Evolutionary conservation across 352 stramenopile species (phyloP), one percentile per base, ranked within the genome.

Genomic region (Phytopythium oedochilum): DNA sequence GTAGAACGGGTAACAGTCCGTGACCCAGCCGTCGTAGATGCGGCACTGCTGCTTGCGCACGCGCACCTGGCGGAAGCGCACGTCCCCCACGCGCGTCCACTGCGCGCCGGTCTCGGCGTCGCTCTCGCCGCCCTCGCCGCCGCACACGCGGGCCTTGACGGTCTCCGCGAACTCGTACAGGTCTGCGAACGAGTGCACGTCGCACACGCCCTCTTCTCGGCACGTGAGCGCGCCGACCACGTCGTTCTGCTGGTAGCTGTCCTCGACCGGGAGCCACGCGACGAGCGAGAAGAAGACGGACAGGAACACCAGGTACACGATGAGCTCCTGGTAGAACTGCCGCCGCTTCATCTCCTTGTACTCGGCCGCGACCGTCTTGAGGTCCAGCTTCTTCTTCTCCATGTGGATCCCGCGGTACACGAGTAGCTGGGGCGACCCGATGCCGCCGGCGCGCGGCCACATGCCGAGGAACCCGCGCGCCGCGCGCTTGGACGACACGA

Each of bases 351-450:
- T 84, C 68, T 95, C 82, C 54, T 94, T 95, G 70, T 91, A 95
- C 64, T 95, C 80, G 47, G 81, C 63, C 31, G 78, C 73, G 14
- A 95, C 79, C 17, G 66, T 75, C 42, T 83, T 70, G 10, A 95
- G 57, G 36, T 94, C 76, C 25, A 95, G 68, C 49, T 95, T 95
- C 64, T 94, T 95, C 70, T 95, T 95, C 63, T 95, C 83, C 78
- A 95, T 91, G 56, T 92, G 84, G 55, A 95, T 87, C 9, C 85
- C 85, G 29, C 86, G 81, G 75, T 90, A 88, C 34, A 92, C 68
- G 57, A 88, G 71, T 55, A 71, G 66, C 8, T 70, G 63, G 17
- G 68, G 64, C 2, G 53, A 68, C 10, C 64, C 73, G 18, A 29
- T 10, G 1, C 29, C 48, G 17, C 31, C 31, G 50, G 74, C 70